A percentile compares a stretch with the other conserved stretches of the same genome.
These are phyloP conservation scores for Pseudogymnoascus pannorum DNA, from an alignment of 2,329 filamentous ascomycete species.

Conservation along the genomic window DNA sequence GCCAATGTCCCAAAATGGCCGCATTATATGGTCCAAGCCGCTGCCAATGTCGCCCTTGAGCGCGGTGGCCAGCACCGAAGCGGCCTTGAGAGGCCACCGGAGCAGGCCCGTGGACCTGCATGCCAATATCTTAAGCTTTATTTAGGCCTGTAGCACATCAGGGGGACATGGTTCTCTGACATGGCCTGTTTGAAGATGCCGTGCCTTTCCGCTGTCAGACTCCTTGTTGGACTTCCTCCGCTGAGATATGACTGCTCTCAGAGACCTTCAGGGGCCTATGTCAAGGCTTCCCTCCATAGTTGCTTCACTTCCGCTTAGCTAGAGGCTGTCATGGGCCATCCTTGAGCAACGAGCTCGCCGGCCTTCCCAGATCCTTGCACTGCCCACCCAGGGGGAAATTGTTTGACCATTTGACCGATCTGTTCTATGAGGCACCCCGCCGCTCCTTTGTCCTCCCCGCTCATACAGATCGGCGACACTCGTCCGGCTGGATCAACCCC, in stretches of 20 bases:
- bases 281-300: neutral
- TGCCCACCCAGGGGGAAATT: neutral
- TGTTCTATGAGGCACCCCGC: neutral
- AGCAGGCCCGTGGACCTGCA: neutral
- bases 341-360: neutral
- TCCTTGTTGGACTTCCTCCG: neutral
- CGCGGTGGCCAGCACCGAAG: neutral
- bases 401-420: neutral
- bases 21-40: neutral
- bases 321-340: neutral
- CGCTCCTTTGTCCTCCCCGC: neutral
- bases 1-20: neutral
- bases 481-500: neutral
- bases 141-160: neutral
- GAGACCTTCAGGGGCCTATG: neutral
- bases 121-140: constrained; percentile 2
- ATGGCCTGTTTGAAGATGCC: constrained; percentile 1
- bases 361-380: neutral
- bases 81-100: neutral
- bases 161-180: neutral
- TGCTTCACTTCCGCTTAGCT: neutral
- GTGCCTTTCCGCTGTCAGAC: neutral
- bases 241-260: neutral
- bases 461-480: constrained; percentile 3
- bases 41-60: neutral